Evolutionary conservation across 2,329 filamentous ascomycete genomes (phyloP), one percentile per base, ranked within the genome.

Genomic region (Curvularia hawaiiensis): DNA sequence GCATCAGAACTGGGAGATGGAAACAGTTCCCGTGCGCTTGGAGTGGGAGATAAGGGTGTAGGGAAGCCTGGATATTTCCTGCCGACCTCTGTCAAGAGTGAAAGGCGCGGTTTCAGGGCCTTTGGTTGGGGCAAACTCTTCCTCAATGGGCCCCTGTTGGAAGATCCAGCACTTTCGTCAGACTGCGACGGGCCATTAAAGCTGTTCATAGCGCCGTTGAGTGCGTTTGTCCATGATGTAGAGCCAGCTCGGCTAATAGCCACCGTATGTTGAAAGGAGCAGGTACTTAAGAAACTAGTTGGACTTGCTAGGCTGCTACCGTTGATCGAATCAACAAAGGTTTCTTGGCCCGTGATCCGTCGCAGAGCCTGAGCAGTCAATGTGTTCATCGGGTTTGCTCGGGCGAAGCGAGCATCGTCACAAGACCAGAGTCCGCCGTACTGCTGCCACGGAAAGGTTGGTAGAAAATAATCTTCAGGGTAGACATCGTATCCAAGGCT

Each of bases 401-500:
- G 66, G 47, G 75, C 72, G 56, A 77, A 77, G n/a, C 75, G 71
- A 43, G 72, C 71, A 49, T 76, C 74, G 12, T 75, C 72, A 31
- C 72, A 64, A 20, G 71, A 68, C 73, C 74, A 77, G 12, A 77
- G 65, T 31, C 73, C 70, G 11, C 74, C 74, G 57, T 75, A 77
- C 51, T 74, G 66, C 24, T 72, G 70, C 75, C 75, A 77, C 0
- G 75, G 75, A 50, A 77, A 77, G 51, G 64, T 74, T n/a, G 60
- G 64, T 8, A 75, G 63, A 45, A 77, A 77, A 45, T 72, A 60
- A 45, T 77, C 72, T 62, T 77, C 75, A 6, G 75, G 75, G 35
- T 76, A 76, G 20, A 77, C 72, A 38, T 76, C 74, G 58, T 73
- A 77, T 22, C 74, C 74, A 44, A 76, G 67, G 0, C 73, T 75